Base-by-base conservation (phyloP, 2,329 filamentous ascomycete genomes). In the Alternaria triticina region DNA sequence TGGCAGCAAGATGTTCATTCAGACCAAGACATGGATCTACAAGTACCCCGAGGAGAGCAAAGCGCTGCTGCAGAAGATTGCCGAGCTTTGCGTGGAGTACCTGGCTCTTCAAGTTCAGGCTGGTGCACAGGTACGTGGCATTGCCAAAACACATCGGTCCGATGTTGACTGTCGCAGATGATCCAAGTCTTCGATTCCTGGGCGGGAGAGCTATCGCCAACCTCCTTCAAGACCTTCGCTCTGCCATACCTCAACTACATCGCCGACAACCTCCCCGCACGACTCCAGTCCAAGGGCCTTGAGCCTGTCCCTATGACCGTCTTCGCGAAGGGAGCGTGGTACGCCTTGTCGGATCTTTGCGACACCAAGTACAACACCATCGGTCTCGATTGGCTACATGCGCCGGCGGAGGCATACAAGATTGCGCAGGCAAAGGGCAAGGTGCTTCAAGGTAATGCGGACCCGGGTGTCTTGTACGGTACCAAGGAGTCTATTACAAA, bases 141-240 rank as follows among this genome's bases (percentile, higher is more conserved):
- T 15, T 13, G 25, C 6, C 5, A 20, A 25, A 36, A 36, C 23
- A 40, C 10, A 5, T 36, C 9, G 13, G 10, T 28, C 22, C 44
- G 22, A 46, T 22, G 61, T 70, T 78, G 28, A 77, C 66, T 3
- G 5, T 33, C 20, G 17, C 58, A 92, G 89, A 88, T 97, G 77
- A 85, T 98, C 27, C 96, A 98, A 86, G 93, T 99, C 12, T 99
- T 99, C 76, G 96, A 99, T 79, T 98, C 95, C 0, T 99, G 96
- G 95, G 96, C 96, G 2, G 94, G 94, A 45, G 96, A 99, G 82
- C 86, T 99, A 49, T 94, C 92, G 9, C 95, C 96, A 1, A 82
- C 88, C 7, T 89, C 91, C 1, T 99, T 97, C 84, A 90, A 90
- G 76, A 85, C 90, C 59, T 96, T 98, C 79, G 90, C 93, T 3